Conservation (phyloP, 441 rosid species). For the Bocquillonia castaneifolia region DNA sequence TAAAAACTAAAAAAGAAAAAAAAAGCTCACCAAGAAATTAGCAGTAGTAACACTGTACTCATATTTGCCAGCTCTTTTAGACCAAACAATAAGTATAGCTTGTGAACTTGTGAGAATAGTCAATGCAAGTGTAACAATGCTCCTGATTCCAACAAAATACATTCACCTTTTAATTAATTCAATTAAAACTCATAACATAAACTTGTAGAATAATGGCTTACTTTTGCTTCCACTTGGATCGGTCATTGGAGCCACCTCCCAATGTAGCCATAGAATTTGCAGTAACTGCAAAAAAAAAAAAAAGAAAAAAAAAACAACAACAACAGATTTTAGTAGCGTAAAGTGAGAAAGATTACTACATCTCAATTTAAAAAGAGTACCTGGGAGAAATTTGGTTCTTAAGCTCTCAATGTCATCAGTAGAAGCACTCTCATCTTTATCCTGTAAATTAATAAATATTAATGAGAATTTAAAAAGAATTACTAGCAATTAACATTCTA, state of each 20-base stretch:
- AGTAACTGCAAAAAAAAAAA: constrained; percentile 29
- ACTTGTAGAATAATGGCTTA: constrained; percentile 25
- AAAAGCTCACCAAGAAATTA: constrained; percentile 78
- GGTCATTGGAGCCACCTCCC: constrained; percentile 37
- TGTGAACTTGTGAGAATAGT: constrained; percentile 90
- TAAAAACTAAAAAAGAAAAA: too few relatives aligned
- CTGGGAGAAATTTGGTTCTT: constrained; percentile 43
- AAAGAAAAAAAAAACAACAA: constrained; percentile 13
- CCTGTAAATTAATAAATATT: too few relatives aligned
- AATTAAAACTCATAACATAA: not conserved
- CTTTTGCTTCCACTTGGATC: constrained; percentile 79
- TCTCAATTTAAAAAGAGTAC: constrained; percentile 22
- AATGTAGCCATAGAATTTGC: constrained; percentile 35
- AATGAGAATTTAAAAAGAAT: too few relatives aligned
- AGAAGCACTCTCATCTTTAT: constrained; percentile 37
- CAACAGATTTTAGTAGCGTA: not conserved
- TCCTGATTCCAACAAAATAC: constrained; percentile 34
- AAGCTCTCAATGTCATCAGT: constrained; percentile 53
- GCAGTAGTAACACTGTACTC: constrained; percentile 95
- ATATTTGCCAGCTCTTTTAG: constrained; percentile 95
- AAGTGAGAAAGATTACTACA: not conserved
- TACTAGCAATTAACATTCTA: too few relatives aligned
- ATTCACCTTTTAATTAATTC: too few relatives aligned
- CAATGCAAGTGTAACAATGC: constrained; percentile 73
- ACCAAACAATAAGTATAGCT: constrained; percentile 94